Base-by-base conservation (phyloP, 805 yeast species). In the Maudiozyma serrabonitensis region DNA sequence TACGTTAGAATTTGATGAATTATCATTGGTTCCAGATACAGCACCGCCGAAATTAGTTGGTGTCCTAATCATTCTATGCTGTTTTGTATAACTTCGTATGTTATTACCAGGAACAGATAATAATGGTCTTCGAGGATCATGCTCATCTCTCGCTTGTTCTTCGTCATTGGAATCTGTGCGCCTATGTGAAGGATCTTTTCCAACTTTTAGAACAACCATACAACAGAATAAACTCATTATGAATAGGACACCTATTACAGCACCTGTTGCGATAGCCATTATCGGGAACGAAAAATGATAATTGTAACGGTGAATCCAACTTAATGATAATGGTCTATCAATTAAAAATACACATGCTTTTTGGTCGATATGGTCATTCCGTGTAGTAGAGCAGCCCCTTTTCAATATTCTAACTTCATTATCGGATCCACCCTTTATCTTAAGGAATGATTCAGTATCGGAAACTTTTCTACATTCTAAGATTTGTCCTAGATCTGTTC, bases 261-360 rank as follows among this genome's bases (percentile, higher is more conserved):
- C 69, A 6, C 93, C 95, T 26, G 84, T 64, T 0, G 81, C 81
- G 32, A 84, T 68, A 13, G 91, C 86, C 18, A 82, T 73, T 47
- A 79, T 73, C 6, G 93, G 89, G 37, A 86, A 66, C 52, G 76
- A 82, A 23, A 85, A 64, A 51, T 77, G 84, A 43, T 80, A 69
- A 74, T 19, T 73, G 60, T 65, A 69, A n/a, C 60, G 61, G 32
- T 75, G 74, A 6, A 82, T 61, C 93, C 95, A 85, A 1, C 64
- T 61, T 23, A 83, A 74, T 38, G 77, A 75, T n/a, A 86, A 68
- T 1, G 90, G 87, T 45, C 79, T 72, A 54, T 86, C 91, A 43
- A 85, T 69, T 2, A 82, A 60, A 53, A 83, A 80, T 1, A 86
- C 75, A 54, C 90, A 85, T 3, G 75, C 62, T 2, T 57, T 54